Base-by-base conservation (phyloP, 768 basidiomycete species). In the Lentinula sp. region DNA sequence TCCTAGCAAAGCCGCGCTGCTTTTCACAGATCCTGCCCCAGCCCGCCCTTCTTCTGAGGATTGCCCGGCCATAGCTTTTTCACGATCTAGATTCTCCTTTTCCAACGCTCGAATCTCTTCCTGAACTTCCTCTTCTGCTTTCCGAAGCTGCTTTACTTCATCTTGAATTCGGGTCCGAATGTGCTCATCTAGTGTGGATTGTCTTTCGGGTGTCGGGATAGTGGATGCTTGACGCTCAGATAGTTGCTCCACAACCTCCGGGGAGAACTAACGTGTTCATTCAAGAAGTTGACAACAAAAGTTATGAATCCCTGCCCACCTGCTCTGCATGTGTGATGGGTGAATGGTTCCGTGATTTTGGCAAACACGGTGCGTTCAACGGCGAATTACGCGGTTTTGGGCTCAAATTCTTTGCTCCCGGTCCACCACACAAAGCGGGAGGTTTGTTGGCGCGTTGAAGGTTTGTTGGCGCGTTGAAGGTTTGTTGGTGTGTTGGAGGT, bases 301-400 rank as follows among this genome's bases (percentile, higher is more conserved):
- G 55, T 49, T 37, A 7, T 36, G n/a, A n/a, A 33, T 5, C 32
- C 28, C 49, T 36, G 69, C 76, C 51, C 62, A 85, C 85, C 63
- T 85, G 79, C 81, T 91, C 98, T 69, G 97, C 97, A 65, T 96
- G 94, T 78, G 97, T 97, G 70, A 99, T 99, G 95, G 97, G 97
- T 75, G 97, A 99, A 81, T 99, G 96, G 96, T 99, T 99, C 97
- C 92, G 94, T 79, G 97, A 99, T 81, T 98, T 98, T 76, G 96
- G 95, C 81, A 98, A 96, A 82, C 97, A 99, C 78, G 95, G 90
- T 90, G 70, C 59, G 23, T 23, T 53, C 16, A 12, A n/a, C 54
- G 23, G 23, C 52, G 20, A 12, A 12, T 37, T 41, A 54, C 10
- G n/a, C 52, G 6, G 23, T 39, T 23, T 23, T 64, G 52, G 57